Percentiles rank a stretch among this genome's conserved stretches.
Conservation (phyloP, 2,329 filamentous ascomycete genomes). For the Colletotrichum cordylinicola region DNA sequence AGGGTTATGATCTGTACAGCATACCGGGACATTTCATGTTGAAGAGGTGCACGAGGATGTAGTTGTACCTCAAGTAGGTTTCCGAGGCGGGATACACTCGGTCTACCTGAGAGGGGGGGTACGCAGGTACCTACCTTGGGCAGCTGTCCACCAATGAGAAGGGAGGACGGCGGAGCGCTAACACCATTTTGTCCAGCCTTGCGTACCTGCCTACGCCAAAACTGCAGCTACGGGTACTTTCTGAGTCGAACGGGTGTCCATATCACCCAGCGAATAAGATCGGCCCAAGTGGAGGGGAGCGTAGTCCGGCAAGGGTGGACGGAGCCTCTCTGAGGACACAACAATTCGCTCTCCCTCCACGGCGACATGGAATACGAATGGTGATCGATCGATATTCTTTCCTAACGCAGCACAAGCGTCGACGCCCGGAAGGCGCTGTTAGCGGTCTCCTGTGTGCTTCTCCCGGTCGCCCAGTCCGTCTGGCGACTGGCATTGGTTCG, state of each 20-base stretch:
- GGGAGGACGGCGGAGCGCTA: background rate
- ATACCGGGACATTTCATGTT: background rate
- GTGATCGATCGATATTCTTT: slow-evolving; percentile 18
- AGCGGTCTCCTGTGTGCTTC: background rate
- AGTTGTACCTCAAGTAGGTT: background rate
- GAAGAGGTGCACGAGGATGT: background rate
- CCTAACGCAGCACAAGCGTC: slow-evolving; percentile 19
- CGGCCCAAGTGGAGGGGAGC: background rate
- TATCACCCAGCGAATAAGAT: background rate
- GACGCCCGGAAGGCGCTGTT: slow-evolving; percentile 11
- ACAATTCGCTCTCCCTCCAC: slow-evolving; percentile 3
- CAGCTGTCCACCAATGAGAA: background rate
- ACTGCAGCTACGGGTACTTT: background rate
- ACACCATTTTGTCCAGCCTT: background rate
- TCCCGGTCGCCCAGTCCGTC: background rate
- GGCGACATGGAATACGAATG: slow-evolving; percentile 17
- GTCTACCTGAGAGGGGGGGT: background rate
- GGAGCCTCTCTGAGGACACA: background rate
- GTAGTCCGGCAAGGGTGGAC: background rate
- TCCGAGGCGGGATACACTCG: background rate
- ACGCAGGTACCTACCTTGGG: background rate
- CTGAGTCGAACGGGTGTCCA: background rate
- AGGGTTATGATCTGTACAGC: background rate
- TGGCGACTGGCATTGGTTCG: background rate
- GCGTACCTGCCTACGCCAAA: background rate